Conservation (phyloP, 2,329 filamentous ascomycete genomes). For the Fusarium vanettenii region DNA sequence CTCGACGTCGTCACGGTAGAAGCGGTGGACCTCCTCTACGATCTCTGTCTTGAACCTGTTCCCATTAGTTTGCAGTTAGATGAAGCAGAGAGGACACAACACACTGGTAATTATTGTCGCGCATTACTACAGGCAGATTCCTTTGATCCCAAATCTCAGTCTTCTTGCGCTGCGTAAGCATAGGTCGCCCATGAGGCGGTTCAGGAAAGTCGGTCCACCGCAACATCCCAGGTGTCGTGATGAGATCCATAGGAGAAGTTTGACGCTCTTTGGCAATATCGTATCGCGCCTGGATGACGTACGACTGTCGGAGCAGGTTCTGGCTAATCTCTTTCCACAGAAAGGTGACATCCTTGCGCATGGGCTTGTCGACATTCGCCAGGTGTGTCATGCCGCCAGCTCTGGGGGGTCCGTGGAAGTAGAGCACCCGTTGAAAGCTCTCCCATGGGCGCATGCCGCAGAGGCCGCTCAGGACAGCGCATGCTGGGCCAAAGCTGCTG, state of each 20-base stretch:
- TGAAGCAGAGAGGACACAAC: slow-evolving; percentile 10
- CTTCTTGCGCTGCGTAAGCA: slow-evolving; percentile 64
- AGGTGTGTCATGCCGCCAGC: slow-evolving; percentile 60
- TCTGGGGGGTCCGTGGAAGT: slow-evolving; percentile 61
- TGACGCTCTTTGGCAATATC: slow-evolving; percentile 62
- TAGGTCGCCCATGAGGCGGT: slow-evolving; percentile 59
- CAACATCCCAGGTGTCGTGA: slow-evolving; percentile 59
- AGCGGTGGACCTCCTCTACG: slow-evolving; percentile 65
- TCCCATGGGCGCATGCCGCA: slow-evolving; percentile 67
- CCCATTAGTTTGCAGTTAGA: not conserved
- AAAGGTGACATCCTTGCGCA: slow-evolving; percentile 51
- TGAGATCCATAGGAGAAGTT: slow-evolving; percentile 53
- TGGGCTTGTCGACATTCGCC: slow-evolving; percentile 51
- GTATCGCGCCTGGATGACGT: slow-evolving; percentile 66
- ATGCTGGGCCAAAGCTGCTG: slow-evolving; percentile 60
- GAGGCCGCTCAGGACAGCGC: slow-evolving; percentile 66
- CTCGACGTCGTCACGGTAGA: slow-evolving; percentile 66
- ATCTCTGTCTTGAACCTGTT: slow-evolving; percentile 63
- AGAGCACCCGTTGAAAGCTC: slow-evolving; percentile 62
- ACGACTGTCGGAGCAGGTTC: slow-evolving; percentile 67
- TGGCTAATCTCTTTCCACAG: slow-evolving; percentile 67
- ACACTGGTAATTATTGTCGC: slow-evolving; percentile 65
- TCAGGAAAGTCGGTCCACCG: slow-evolving; percentile 72
- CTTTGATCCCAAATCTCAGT: slow-evolving; percentile 66
- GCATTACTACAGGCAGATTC: slow-evolving; percentile 60